phyloP scores from a whole-genome alignment of 805 yeast genomes.

The Tetrapisispora pingtungensis region DNA sequence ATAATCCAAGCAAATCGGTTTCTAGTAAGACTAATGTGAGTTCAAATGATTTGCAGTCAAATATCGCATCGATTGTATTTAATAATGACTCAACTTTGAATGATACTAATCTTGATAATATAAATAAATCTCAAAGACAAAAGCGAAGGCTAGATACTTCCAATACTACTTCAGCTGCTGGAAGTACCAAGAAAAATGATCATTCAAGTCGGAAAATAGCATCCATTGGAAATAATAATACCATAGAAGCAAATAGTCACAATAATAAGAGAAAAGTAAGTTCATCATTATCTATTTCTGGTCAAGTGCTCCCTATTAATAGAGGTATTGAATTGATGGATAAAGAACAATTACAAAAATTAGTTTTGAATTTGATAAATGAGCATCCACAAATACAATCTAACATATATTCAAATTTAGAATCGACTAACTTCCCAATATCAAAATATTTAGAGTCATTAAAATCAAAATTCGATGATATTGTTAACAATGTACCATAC shows the following conservation, averaged over 20 bases:
- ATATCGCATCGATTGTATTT: neutral
- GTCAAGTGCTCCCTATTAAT: conserved; percentile 25
- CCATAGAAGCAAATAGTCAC: no score
- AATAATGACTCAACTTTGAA: neutral
- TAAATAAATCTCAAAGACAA: neutral
- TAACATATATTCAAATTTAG: conserved; percentile 8
- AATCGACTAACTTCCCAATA: conserved; percentile 12
- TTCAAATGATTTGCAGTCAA: conserved; percentile 2
- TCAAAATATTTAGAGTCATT: conserved; percentile 17
- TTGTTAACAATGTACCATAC: conserved; percentile 24
- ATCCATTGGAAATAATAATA: neutral
- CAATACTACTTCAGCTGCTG: neutral
- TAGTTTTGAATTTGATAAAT: conserved; percentile 16
- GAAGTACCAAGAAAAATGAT: neutral
- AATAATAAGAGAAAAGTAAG: conserved; percentile 14
- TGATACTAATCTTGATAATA: neutral
- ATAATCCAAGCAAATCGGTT: conserved; percentile 4
- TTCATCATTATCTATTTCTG: conserved; percentile 13
- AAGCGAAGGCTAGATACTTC: conserved; percentile 1
- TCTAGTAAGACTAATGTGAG: neutral
- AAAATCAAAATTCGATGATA: conserved; percentile 15
- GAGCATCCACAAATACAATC: conserved; percentile 22
- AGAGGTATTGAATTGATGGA: conserved; percentile 28
- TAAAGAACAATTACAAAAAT: conserved; percentile 19
- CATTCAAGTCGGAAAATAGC: neutral